Evolutionary conservation across 768 basidiomycete species (phyloP), one percentile per base, ranked within the genome.

Genomic region (Chalciporus piperatus): DNA sequence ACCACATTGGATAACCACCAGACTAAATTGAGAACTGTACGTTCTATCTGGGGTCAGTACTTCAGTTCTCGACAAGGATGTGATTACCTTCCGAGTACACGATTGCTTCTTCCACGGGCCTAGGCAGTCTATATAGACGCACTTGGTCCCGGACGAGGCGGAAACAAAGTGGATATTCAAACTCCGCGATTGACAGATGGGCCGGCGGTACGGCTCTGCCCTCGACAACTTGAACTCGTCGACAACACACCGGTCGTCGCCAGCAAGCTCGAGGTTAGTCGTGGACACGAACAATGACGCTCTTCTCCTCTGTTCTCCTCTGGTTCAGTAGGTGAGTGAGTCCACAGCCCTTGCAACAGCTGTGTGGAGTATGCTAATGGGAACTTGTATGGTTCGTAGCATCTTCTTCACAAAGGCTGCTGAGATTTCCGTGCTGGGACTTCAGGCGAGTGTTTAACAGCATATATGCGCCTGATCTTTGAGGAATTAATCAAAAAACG

Each of bases 341-440:
- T 20, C 11, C 3, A 3, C 14, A 13, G 7, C 43, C 41, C 6
- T 30, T 14, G 6, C 23, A 7, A 37, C n/a, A 9, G 25, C 4
- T n/a, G 19, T 14, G 10, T 12, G 9, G 22, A 6, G 12, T 27
- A 13, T 37, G 16, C 48, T 48, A 1, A 50, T 5, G 23, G 28
- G 43, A 42, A 5, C 41, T 22, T 7, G 7, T 27, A 28, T 43
- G 38, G 55, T 13, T 20, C 49, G 14, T 56, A 89, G 87, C 42
- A 72, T 94, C 40, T 92, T 96, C 77, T 93, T 93, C 72, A 80
- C 89, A 28, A 94, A 89, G 64, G 76, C 86, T 17, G 87, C 91
- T 28, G 92, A 95, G 69, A 85, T 95, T 56, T 86, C 90, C 9
- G 85, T 96, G n/a, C 91, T 96, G 45, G 92, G 92, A 40, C 73